phyloP scores from a whole-genome alignment of 768 basidiomycete species.

The Boletus huronensis region DNA sequence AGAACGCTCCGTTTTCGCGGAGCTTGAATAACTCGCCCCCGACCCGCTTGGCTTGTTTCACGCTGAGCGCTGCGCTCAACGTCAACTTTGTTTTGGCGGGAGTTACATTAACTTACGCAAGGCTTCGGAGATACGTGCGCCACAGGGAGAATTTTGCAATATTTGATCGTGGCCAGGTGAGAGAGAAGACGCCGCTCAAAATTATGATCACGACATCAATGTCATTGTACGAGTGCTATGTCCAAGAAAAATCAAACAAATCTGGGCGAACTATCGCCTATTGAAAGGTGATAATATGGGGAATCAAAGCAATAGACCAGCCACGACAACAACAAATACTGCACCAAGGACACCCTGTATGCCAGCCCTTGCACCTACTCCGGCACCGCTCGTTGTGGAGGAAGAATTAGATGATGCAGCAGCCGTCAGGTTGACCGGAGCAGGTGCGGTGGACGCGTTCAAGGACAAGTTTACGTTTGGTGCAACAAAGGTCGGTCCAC shows the following conservation, averaged over 20 bases:
- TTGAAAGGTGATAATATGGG: background rate
- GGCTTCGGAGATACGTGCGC: background rate
- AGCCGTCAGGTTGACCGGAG: constrained; percentile 41
- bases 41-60: too few relatives aligned
- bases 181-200: background rate
- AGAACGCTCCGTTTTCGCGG: too few relatives aligned
- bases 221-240: background rate
- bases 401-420: background rate
- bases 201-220: background rate
- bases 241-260: background rate
- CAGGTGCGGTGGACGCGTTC: constrained; percentile 33
- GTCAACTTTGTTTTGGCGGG: background rate
- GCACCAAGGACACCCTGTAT: constrained; percentile 9
- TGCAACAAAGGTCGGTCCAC: constrained; percentile 39
- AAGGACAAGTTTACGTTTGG: constrained; percentile 33
- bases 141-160: background rate
- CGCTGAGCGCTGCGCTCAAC: too few relatives aligned
- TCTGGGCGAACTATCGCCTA: background rate
- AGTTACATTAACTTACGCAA: background rate
- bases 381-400: constrained; percentile 2
- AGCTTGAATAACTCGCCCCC: too few relatives aligned
- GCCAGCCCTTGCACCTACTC: background rate
- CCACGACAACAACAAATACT: background rate
- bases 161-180: background rate
- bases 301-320: constrained; percentile 11